These are phyloP conservation scores for Botrytis sinoallii DNA, from an alignment of 2,329 filamentous ascomycete species.

Conservation along the genomic window DNA sequence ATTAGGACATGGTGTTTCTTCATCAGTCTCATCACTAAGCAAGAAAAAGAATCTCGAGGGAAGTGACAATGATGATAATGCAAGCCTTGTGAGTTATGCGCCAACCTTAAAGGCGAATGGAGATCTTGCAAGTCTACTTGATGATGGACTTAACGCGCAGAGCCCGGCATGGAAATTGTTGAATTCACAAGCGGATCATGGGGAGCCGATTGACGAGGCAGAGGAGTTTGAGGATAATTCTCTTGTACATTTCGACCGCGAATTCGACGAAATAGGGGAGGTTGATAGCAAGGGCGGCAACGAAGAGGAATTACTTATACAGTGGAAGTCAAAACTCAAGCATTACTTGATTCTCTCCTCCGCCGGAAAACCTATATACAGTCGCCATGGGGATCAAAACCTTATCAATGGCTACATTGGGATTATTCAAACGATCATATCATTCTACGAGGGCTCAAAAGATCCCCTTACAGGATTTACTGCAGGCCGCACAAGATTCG, in stretches of 20 bases:
- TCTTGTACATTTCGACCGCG: constrained; percentile 66
- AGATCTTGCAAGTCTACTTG: constrained; percentile 79
- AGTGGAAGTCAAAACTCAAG: constrained; percentile 92
- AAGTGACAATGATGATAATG: constrained; percentile 49
- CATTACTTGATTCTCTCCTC: constrained; percentile 96
- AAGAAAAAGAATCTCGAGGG: constrained; percentile 39
- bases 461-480: constrained; percentile 80
- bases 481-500: constrained; percentile 81
- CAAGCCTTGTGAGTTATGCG: constrained; percentile 49
- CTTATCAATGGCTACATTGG: constrained; percentile 93
- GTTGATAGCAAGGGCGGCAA: constrained; percentile 51
- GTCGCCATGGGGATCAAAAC: constrained; percentile 84
- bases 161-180: constrained; percentile 68
- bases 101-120: constrained; percentile 53
- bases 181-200: constrained; percentile 56
- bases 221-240: constrained; percentile 48
- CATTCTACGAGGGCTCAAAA: constrained; percentile 81
- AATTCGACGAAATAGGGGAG: constrained; percentile 74
- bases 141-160: constrained; percentile 63
- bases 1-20: constrained; percentile 29
- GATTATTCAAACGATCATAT: constrained; percentile 95
- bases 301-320: constrained; percentile 53
- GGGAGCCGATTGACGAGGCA: constrained; percentile 57
- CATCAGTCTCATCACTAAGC: constrained; percentile 30
- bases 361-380: constrained; percentile 96